Conservation (phyloP, 306 rosid genomes). For the Quillaja saponaria region DNA sequence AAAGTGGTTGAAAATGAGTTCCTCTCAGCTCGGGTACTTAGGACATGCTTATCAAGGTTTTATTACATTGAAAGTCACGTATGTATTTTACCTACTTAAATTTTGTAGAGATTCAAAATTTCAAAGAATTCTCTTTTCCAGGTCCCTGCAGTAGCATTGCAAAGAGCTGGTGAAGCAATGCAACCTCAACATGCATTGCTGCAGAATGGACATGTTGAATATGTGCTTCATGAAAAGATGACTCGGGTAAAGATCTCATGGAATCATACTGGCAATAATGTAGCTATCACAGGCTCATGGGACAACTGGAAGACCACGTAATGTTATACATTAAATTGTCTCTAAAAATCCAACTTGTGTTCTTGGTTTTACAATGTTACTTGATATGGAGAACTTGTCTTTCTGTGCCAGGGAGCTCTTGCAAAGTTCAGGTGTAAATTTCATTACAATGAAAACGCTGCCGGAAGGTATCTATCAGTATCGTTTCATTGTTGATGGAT, state of each 20-base stretch:
- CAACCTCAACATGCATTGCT: slow-evolving; percentile 33
- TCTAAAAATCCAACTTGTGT: slow-evolving; percentile 10
- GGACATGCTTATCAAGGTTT: not conserved
- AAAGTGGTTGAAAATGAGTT: not conserved
- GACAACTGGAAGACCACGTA: slow-evolving; percentile 80
- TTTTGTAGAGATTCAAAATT: slow-evolving; percentile 23
- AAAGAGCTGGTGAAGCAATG: slow-evolving; percentile 31
- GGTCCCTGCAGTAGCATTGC: slow-evolving; percentile 42
- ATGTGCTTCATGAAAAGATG: slow-evolving; percentile 37
- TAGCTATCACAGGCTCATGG: slow-evolving; percentile 82
- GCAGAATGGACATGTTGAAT: slow-evolving; percentile 37
- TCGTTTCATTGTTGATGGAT: slow-evolving; percentile 79
- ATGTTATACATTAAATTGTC: not conserved
- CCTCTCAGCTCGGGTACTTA: not conserved
- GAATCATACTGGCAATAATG: slow-evolving; percentile 64
- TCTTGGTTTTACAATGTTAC: slow-evolving; percentile 4
- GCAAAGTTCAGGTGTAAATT: slow-evolving; percentile 43
- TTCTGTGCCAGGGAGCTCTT: slow-evolving; percentile 60
- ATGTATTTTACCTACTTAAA: too few species aligned
- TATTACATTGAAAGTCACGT: too few species aligned
- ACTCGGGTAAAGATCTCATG: slow-evolving; percentile 60
- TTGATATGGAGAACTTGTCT: slow-evolving; percentile 29
- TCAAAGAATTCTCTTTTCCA: slow-evolving; percentile 38
- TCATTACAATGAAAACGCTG: slow-evolving; percentile 51
- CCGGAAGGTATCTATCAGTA: slow-evolving; percentile 67